These are phyloP conservation scores for Begonia masoniana DNA, from an alignment of 306 rosid species.

Conservation along the genomic window DNA sequence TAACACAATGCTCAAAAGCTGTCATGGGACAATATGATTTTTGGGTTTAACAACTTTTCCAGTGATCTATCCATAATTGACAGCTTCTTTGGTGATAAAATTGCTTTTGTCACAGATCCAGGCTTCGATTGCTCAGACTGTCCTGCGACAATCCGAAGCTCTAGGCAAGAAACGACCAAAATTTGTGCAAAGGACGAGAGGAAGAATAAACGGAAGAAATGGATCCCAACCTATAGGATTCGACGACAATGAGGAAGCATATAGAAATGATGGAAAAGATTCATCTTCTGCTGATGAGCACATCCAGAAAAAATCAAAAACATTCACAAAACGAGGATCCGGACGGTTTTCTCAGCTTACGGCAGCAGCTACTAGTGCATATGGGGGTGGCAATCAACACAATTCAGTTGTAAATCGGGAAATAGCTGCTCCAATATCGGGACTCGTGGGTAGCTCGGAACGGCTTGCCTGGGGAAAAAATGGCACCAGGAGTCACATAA, in stretches of 20 bases:
- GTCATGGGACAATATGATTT: too few relatives aligned
- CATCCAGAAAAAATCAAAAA: conserved; percentile 32
- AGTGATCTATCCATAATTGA: too few relatives aligned
- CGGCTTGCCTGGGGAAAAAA: conserved; percentile 70
- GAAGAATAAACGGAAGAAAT: conserved; percentile 31
- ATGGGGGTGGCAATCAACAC: conserved; percentile 41
- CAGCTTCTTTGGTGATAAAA: too few relatives aligned
- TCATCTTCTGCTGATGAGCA: conserved; percentile 51
- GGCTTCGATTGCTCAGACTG: conserved; percentile 55
- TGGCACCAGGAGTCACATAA: conserved; percentile 49
- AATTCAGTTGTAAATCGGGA: conserved; percentile 39
- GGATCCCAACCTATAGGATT: conserved; percentile 27
- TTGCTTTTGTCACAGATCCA: conserved; percentile 33
- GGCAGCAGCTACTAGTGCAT: conserved; percentile 21
- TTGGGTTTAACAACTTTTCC: too few relatives aligned
- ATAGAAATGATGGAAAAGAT: conserved; percentile 44
- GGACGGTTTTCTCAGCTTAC: conserved; percentile 42
- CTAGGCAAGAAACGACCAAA: conserved; percentile 36
- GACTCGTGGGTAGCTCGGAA: conserved; percentile 38
- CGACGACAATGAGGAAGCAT: conserved; percentile 43
- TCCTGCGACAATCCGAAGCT: conserved; percentile 48
- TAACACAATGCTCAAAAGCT: not conserved
- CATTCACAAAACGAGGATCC: conserved; percentile 36
- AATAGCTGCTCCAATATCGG: conserved; percentile 25
- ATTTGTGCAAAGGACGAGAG: conserved; percentile 30